phyloP scores from a whole-genome alignment of 768 basidiomycete species.

The Rhodotorula paludigena region DNA sequence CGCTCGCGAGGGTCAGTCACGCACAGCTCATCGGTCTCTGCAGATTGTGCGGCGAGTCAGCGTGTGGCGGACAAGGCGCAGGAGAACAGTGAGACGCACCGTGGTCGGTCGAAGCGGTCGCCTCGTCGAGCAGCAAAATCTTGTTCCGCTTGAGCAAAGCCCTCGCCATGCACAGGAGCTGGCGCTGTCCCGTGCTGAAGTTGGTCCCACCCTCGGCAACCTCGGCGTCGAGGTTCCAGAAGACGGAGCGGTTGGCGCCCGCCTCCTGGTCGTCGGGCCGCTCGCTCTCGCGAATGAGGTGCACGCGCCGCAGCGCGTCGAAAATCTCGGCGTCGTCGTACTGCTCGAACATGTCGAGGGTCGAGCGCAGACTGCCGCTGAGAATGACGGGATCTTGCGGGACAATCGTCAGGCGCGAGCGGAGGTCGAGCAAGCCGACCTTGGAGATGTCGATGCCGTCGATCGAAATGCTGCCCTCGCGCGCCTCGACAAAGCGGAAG shows the following conservation, averaged over 20 bases:
- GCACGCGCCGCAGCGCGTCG: constrained; percentile 42
- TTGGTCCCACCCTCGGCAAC: constrained; percentile 52
- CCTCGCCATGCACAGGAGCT: constrained; percentile 51
- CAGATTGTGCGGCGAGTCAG: neutral
- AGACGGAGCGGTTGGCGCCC: constrained; percentile 32
- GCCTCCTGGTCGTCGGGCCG: constrained; percentile 24
- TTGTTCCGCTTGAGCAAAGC: constrained; percentile 40
- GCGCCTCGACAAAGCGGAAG: constrained; percentile 52
- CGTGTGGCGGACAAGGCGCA: neutral
- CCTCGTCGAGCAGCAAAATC: constrained; percentile 30
- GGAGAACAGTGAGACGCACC: constrained; percentile 53
- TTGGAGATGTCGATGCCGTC: constrained; percentile 50
- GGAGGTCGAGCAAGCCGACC: constrained; percentile 55
- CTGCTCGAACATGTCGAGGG: constrained; percentile 47
- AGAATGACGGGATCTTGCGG: constrained; percentile 39
- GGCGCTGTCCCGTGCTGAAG: constrained; percentile 87
- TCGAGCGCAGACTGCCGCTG: constrained; percentile 62
- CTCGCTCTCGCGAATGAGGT: constrained; percentile 34
- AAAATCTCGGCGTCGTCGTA: constrained; percentile 44
- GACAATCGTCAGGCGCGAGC: constrained; percentile 59
- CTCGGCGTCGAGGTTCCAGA: constrained; percentile 34
- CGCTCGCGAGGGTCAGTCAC: neutral
- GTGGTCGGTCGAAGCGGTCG: constrained; percentile 51
- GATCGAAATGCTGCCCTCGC: constrained; percentile 44
- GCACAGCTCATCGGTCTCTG: constrained; percentile 31